Evolutionary conservation across 192 early-diverging fungal genomes (phyloP), one percentile per base, ranked within the genome.

Genomic region (Pilaira anomala): DNA sequence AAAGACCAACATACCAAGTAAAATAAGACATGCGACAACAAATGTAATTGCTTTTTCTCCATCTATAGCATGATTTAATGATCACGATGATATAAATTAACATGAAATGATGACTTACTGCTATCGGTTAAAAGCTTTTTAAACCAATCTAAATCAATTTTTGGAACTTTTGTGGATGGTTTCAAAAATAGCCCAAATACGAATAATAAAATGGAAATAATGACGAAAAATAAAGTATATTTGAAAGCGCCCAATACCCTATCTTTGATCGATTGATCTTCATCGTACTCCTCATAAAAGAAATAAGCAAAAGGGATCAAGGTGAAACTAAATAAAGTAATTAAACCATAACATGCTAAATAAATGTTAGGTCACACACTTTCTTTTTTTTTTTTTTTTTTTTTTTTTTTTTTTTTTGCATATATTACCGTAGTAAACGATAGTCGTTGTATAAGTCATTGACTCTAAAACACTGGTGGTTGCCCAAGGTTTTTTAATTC

Each of bases 261-360:
- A 24, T 80, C 61, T 0, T 54, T 29, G 0, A 62, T 39, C 9
- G 71, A 60, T 30, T 74, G 66, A 22, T 73, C 77, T 26, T 56
- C 60, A 22, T 82, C 78, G 8, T 77, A 60, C 33, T 83, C 81
- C 49, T 87, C 85, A 70, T 67, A 87, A 66, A 76, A 87, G 52
- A 85, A 85, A 46, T 87, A 87, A 18, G 79, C 73, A 40, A 87
- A 80, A 2, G 85, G 85, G 63, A 87, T 80, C 67, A 79, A 66
- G 25, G 75, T 61, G 61, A 80, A 80, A 41, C 65, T 49, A 26
- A 83, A 80, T 30, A 81, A 45, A 13, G 69, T 69, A 60, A 85
- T 79, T 19, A 76, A 30, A 0, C 75, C 79, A 63, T 82, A 79
- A 21, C 74, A 77, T 14, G 45, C 82, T 83, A 68, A 36, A 36